Evolutionary conservation across 2,329 filamentous ascomycete species (phyloP).

Genomic region (Ophiostoma triangulosporum): DNA sequence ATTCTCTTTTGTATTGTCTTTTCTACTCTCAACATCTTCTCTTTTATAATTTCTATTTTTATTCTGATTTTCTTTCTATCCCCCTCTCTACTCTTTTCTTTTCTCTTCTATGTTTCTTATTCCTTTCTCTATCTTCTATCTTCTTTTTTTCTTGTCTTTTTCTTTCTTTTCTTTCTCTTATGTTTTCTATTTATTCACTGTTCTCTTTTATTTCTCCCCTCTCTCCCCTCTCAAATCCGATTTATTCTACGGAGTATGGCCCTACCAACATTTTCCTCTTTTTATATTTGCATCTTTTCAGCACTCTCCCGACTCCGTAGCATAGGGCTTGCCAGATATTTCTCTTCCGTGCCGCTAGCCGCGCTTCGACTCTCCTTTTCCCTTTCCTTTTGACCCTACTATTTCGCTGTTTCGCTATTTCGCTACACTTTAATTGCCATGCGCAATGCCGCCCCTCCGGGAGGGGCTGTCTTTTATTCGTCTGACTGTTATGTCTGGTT

Average conservation of each 20-base stretch:
- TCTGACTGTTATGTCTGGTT: not conserved
- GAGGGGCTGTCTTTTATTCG: not conserved
- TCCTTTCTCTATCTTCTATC: not conserved
- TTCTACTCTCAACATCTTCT: no score
- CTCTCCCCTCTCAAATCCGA: no score
- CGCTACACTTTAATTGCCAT: not conserved
- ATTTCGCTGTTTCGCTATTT: not conserved
- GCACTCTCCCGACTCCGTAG: no score
- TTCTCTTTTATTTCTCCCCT: not conserved
- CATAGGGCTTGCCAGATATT: no score
- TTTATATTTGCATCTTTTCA: no score
- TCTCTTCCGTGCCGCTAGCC: no score
- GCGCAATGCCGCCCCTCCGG: slow-evolving; percentile 1
- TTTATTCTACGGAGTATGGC: no score
- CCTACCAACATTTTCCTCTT: no score
- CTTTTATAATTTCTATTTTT: not conserved
- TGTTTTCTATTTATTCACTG: not conserved
- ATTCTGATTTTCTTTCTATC: not conserved
- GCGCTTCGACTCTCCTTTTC: not conserved
- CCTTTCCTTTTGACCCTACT: not conserved
- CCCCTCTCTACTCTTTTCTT: not conserved
- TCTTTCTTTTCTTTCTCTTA: not conserved
- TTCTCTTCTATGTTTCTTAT: not conserved
- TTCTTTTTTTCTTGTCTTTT: not conserved
- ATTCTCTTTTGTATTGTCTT: not conserved